Base-by-base conservation (phyloP, 2,329 filamentous ascomycete species). In the Diaporthe citri region DNA sequence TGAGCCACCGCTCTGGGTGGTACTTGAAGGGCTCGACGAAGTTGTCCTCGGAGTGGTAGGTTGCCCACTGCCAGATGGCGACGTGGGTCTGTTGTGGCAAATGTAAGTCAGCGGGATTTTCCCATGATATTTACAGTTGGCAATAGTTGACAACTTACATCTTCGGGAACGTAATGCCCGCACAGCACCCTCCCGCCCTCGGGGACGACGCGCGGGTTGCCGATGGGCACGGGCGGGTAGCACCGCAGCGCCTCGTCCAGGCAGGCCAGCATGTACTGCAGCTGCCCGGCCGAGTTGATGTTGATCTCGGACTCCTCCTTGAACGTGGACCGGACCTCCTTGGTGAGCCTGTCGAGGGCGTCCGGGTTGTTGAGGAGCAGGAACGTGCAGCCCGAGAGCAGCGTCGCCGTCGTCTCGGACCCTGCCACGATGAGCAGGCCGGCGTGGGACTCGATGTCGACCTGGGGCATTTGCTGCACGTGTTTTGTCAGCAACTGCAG, bases 171-270 rank as follows among this genome's bases (percentile, higher is more conserved):
- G 17, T 41, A 73, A 9, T 62, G 20, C n/a, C 75, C 75, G 13
- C 72, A 60, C 31, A 76, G 57, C 9, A 34, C 59, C 22, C 34
- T 52, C 2, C 76, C 76, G 12, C 76, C 76, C 48, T 72, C 72
- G 10, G 64, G 64, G 15, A 74, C 57, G n/a, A 62, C 15, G 5
- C 76, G 75, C 17, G 67, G 72, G 43, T 76, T 25, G 2, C 75
- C 75, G 9, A 71, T 46, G 4, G 76, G 75, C 46, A 67, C 66
- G 2, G 76, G 76, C 20, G 85, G 83, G 69, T 84, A 85, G 60
- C 85, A 78, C 17, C 85, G 81, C 46, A 86, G 74, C 9, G 79
- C 80, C 78, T 86, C 85, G 12, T 85, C 79, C n/a, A 86, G 77
- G 66, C 78, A 80, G 13, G 84, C 84, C 22, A 80, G 75, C 72